phyloP scores from a whole-genome alignment of 192 early-diverging fungal species.

The Coemansia sp. region DNA sequence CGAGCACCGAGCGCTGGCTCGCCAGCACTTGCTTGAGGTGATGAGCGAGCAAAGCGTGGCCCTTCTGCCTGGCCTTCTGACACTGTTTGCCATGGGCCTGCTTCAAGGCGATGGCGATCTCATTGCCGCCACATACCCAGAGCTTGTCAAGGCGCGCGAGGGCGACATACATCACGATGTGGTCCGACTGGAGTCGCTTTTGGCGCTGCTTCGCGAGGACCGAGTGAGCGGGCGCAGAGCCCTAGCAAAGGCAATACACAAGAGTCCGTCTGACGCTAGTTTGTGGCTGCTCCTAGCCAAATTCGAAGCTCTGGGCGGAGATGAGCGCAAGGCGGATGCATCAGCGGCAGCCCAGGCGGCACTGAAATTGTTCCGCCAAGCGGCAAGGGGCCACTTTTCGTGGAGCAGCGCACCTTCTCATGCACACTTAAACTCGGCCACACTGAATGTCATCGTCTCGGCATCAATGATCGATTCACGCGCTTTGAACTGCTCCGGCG shows the following conservation, averaged over 20 bases:
- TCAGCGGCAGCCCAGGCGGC: slow-evolving; percentile 19
- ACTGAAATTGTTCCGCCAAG: slow-evolving; percentile 22
- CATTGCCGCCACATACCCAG: slow-evolving; percentile 29
- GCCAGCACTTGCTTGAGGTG: slow-evolving; percentile 72
- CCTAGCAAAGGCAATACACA: slow-evolving; percentile 25
- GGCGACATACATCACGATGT: slow-evolving; percentile 13
- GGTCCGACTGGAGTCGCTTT: slow-evolving; percentile 26
- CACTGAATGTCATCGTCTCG: slow-evolving; percentile 18
- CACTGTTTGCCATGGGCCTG: slow-evolving; percentile 56
- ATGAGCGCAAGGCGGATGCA: background rate
- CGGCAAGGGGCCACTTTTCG: slow-evolving; percentile 27
- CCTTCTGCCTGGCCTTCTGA: slow-evolving; percentile 25
- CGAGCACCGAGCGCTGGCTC: slow-evolving; percentile 77
- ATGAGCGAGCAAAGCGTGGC: slow-evolving; percentile 18
- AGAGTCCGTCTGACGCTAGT: slow-evolving; percentile 21
- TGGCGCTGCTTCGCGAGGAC: slow-evolving; percentile 41
- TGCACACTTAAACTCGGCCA: slow-evolving; percentile 24
- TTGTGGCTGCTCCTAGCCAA: slow-evolving; percentile 41
- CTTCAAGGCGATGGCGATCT: slow-evolving; percentile 44
- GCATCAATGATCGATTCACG: slow-evolving; percentile 17
- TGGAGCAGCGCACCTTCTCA: slow-evolving; percentile 27
- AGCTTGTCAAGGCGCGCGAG: slow-evolving; percentile 21
- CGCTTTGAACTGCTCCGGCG: slow-evolving; percentile 6
- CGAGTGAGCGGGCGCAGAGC: slow-evolving; percentile 25
- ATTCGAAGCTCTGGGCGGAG: slow-evolving; percentile 16